Evolutionary conservation across 2,329 filamentous ascomycete species (phyloP), one percentile per base, ranked within the genome.

Genomic region (Emericellopsis cladophorae): DNA sequence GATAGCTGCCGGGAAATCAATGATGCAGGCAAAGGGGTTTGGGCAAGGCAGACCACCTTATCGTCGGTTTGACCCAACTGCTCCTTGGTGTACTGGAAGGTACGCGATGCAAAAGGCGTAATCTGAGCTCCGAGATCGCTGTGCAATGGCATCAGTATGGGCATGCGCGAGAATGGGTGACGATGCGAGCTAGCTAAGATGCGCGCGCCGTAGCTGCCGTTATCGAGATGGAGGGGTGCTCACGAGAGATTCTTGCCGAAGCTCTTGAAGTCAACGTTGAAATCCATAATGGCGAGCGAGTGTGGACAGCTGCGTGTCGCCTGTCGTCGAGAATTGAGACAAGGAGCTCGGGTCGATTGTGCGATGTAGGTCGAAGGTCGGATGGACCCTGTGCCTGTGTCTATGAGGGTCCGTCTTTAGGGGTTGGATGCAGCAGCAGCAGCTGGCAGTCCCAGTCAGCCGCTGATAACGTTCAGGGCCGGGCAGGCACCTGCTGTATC

Each of bases 21-120:
- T 24, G 26, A 35, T 7, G 26, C 22, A 26, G 14, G 10, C 24
- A 14, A 16, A 12, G n/a, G 29, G 40, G 26, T 9, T 29, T 12
- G 26, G 9, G 29, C 22, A 21, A 23, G 41, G 31, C 32, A 46
- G 42, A 53, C 42, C 48, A 88, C 85, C 81, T 92, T 95, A 64
- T 96, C 92, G 50, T 95, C 89, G 46, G 79, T 86, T 65, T 93
- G 86, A 40, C 92, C 92, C 46, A 96, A 77, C 68, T 95, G 89
- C 67, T 98, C 92, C 72, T 94, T 95, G 61, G 95, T 86, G 70
- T 90, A 93, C 70, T 98, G 92, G 64, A 94, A 87, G 43, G 88
- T 95, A 57, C 90, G 84, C 56, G 87, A 84, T 49, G 89, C 88
- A 60, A 94, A 95, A 31, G 92, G 92, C 49, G 86, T 88, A 65